A percentile compares a stretch with the other conserved stretches of the same genome.
Evolutionary conservation across 225 moss, liverwort and hornwort genomes (phyloP).

Genomic region (Polytrichum formosum): DNA sequence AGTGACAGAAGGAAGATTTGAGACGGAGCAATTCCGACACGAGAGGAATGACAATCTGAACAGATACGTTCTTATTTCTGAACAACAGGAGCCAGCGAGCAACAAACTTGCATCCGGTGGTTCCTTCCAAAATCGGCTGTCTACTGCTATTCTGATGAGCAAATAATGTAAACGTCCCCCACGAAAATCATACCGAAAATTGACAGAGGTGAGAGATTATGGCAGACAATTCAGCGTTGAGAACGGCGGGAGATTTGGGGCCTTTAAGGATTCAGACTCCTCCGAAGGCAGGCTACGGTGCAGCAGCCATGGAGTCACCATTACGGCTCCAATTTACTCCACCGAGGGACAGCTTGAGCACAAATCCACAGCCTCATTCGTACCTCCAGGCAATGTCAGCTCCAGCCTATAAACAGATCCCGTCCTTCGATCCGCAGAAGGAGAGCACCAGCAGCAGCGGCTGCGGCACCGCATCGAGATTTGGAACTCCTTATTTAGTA

Average conservation of each 20-base stretch:
- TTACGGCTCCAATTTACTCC: constrained; percentile 11
- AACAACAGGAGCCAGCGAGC: too few relatives aligned
- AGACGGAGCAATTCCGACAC: too few relatives aligned
- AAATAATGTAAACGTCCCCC: too few relatives aligned
- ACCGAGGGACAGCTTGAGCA: constrained; percentile 3
- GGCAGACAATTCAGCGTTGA: too few relatives aligned
- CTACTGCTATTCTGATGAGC: too few relatives aligned
- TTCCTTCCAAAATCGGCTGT: too few relatives aligned
- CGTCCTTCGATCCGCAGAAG: constrained; percentile 9
- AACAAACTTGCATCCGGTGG: too few relatives aligned
- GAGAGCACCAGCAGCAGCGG: constrained; percentile 22
- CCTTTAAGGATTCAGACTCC: constrained; percentile 33
- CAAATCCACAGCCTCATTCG: constrained; percentile 12
- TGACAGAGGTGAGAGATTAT: too few relatives aligned
- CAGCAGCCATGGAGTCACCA: constrained; percentile 9
- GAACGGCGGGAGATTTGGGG: constrained; percentile 5
- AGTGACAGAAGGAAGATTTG: too few relatives aligned
- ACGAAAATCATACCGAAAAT: too few relatives aligned
- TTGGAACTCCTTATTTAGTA: constrained; percentile 13
- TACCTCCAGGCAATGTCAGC: constrained; percentile 30
- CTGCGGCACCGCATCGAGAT: constrained; percentile 16
- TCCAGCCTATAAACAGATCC: constrained; percentile 18
- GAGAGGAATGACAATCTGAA: too few relatives aligned
- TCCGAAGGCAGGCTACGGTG: constrained; percentile 15
- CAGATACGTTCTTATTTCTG: too few relatives aligned